phyloP scores from a whole-genome alignment of 1,139 yeast genomes.

The Kodamaea sp. region DNA sequence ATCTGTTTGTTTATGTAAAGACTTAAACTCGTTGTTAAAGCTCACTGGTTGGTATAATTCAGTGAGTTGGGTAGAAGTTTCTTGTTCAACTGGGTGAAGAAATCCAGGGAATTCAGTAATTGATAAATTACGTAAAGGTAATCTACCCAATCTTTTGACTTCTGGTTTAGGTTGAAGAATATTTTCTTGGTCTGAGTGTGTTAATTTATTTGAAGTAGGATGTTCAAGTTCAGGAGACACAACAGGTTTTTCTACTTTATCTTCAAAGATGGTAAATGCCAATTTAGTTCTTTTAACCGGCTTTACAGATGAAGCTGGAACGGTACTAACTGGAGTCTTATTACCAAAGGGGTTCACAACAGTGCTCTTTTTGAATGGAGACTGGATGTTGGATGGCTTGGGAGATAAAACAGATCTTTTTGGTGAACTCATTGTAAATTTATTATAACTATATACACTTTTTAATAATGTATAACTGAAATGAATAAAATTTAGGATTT shows the following conservation, averaged over 20 bases:
- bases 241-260: constrained; percentile 15
- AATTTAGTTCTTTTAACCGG: constrained; percentile 20
- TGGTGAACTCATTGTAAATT: constrained; percentile 20
- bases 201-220: constrained; percentile 21
- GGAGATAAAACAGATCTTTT: constrained; percentile 34
- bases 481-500: too few relatives aligned
- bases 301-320: constrained; percentile 7
- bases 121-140: constrained; percentile 33
- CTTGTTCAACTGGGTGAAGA: constrained; percentile 13
- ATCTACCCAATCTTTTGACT: constrained; percentile 19
- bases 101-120: constrained; percentile 36
- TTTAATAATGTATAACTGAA: too few relatives aligned
- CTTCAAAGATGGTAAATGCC: constrained; percentile 39
- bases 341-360: constrained; percentile 9
- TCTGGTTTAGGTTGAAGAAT: constrained; percentile 38
- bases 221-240: constrained; percentile 5
- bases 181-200: constrained; percentile 43
- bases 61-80: constrained; percentile 18
- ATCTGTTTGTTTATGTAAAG: constrained; percentile 32
- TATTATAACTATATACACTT: too few relatives aligned
- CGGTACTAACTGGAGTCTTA: background rate
- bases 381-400: constrained; percentile 22
- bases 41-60: constrained; percentile 34
- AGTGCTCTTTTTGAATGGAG: constrained; percentile 14
- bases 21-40: constrained; percentile 31